A percentile compares a stretch with the other conserved stretches of the same genome.
Evolutionary conservation across 192 early-diverging fungal genomes (phyloP).

Genomic region (Entomortierella parvispora): DNA sequence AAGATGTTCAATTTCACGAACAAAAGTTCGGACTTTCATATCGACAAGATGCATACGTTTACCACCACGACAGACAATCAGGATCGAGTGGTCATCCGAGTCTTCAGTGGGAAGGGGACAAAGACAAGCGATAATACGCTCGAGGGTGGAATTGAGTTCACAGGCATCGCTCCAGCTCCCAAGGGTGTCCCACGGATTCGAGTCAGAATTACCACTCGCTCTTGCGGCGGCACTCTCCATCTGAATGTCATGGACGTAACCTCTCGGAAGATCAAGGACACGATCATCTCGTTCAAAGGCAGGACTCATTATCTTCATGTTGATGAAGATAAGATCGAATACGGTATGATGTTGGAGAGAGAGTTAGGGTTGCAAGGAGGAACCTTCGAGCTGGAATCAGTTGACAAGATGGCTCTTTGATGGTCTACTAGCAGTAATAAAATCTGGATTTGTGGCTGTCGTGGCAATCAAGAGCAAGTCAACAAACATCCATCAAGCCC

Average conservation of each 20-base stretch:
- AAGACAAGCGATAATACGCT: slow-evolving; percentile 91
- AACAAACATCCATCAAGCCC: no score
- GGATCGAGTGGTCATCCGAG: slow-evolving; percentile 90
- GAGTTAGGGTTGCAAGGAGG: no score
- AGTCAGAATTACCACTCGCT: slow-evolving; percentile 93
- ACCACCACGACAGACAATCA: slow-evolving; percentile 96
- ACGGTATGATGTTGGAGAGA: no score
- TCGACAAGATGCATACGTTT: slow-evolving; percentile 95
- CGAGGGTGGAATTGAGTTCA: slow-evolving; percentile 91
- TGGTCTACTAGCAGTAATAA: no score
- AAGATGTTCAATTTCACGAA: slow-evolving; percentile 90
- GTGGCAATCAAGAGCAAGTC: no score
- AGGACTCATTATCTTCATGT: no score
- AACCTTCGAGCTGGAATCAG: no score
- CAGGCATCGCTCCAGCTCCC: slow-evolving; percentile 89
- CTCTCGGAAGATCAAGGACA: slow-evolving; percentile 1
- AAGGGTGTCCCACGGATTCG: slow-evolving; percentile 93
- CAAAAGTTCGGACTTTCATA: slow-evolving; percentile 68
- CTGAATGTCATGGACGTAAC: slow-evolving; percentile 4
- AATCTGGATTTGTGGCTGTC: no score
- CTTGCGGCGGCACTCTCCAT: slow-evolving; percentile 67
- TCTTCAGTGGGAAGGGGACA: slow-evolving; percentile 94
- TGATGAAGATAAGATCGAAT: no score
- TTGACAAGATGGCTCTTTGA: no score
- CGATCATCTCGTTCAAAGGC: no score